These are phyloP conservation scores for Pinus albicaulis DNA, from an alignment of 75 land plant genomes.

Conservation along the genomic window DNA sequence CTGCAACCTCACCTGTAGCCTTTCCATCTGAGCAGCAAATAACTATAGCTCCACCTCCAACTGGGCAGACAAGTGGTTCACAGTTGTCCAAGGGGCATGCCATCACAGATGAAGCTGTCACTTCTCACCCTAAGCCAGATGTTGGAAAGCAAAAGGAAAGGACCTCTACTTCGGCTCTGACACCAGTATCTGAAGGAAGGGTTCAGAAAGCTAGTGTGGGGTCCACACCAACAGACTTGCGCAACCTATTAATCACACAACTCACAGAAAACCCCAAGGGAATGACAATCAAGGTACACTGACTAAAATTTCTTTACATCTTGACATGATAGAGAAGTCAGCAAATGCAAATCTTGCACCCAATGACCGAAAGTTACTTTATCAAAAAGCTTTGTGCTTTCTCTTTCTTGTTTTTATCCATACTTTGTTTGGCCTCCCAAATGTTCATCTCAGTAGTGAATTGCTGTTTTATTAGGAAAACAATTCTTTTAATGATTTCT, in stretches of 20 bases:
- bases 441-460: not conserved
- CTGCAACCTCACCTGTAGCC: constrained; percentile 45
- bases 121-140: constrained; percentile 19
- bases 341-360: not conserved
- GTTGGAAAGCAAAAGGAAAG: constrained; percentile 41
- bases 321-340: constrained; percentile 1
- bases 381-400: not conserved
- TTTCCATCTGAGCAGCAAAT: constrained; percentile 35
- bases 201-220: constrained; percentile 26
- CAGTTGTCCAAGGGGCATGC: constrained; percentile 20
- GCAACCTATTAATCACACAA: constrained; percentile 53
- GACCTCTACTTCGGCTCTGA: constrained; percentile 13
- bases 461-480: not conserved
- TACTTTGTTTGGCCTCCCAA: not conserved
- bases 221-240: constrained; percentile 46
- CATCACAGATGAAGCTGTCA: constrained; percentile 22
- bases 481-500: not conserved
- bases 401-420: not conserved
- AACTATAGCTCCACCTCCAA: constrained; percentile 11
- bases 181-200: constrained; percentile 4
- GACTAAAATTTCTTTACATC: not conserved
- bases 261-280: constrained; percentile 81
- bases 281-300: constrained; percentile 66
- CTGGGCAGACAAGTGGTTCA: constrained; percentile 20
- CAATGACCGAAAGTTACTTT: not conserved